phyloP scores from a whole-genome alignment of 495 filamentous ascomycete genomes.

The Neurospora hispaniola region DNA sequence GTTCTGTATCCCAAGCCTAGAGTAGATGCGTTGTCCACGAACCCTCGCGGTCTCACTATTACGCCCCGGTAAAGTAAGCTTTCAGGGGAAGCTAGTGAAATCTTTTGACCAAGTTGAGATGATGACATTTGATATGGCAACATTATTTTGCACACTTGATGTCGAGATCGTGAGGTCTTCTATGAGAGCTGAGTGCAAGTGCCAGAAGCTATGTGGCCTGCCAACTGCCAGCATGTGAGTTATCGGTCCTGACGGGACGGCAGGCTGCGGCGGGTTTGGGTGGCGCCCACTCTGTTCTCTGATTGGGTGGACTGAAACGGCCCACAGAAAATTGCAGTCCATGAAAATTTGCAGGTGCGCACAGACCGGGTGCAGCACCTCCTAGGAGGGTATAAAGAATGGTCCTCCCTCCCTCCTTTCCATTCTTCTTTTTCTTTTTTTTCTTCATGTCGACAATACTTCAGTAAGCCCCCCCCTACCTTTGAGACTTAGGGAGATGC shows the following conservation, averaged over 20 bases:
- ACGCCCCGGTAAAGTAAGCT: not conserved
- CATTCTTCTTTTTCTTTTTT: slow-evolving; percentile 29
- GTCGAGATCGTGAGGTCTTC: not conserved
- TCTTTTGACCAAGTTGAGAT: not conserved
- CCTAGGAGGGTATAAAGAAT: slow-evolving; percentile 22
- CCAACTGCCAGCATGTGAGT: not conserved
- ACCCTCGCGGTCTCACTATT: not conserved
- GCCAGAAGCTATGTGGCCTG: not conserved
- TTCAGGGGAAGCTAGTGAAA: not conserved
- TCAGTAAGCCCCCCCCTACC: slow-evolving; percentile 29
- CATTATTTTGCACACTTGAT: not conserved
- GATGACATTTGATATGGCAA: not conserved
- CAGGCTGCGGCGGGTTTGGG: not conserved
- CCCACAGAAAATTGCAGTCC: not conserved
- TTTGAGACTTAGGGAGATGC: slow-evolving; percentile 6
- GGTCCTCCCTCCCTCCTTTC: slow-evolving; percentile 5
- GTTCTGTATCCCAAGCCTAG: not conserved
- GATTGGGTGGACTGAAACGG: not conserved
- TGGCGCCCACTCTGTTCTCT: not conserved
- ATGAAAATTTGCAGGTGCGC: slow-evolving; percentile 30
- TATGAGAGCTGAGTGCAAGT: not conserved
- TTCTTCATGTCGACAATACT: slow-evolving; percentile 55
- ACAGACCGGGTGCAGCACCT: slow-evolving; percentile 23
- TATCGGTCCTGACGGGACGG: not conserved
- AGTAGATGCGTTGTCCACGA: not conserved